Percentiles rank a stretch among this genome's conserved stretches.
Evolutionary conservation across 78 protist genomes (phyloP).

Genomic region (Dictyostelium discoideum): DNA sequence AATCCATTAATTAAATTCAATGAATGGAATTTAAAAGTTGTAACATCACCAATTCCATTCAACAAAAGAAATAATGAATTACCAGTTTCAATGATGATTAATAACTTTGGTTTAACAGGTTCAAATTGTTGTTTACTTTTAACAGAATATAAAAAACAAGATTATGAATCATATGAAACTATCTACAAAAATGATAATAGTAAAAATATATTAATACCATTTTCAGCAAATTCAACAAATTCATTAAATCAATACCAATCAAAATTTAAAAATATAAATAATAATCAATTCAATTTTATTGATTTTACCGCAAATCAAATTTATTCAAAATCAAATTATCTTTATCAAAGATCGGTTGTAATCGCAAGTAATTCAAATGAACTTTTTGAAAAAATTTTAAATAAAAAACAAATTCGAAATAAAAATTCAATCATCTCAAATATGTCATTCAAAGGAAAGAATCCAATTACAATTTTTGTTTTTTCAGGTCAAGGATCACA

Average conservation of each 20-base stretch:
- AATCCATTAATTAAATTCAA: slow-evolving; percentile 66
- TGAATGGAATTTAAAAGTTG: slow-evolving; percentile 53
- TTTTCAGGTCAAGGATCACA: slow-evolving; percentile 81
- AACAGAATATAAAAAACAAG: neutral
- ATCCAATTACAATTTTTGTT: slow-evolving; percentile 14
- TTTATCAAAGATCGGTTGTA: neutral
- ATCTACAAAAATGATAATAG: neutral
- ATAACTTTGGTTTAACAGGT: slow-evolving; percentile 87
- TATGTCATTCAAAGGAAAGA: neutral
- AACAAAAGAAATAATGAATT: neutral
- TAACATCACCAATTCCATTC: slow-evolving; percentile 28
- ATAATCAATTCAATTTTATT: neutral
- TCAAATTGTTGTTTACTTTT: slow-evolving; percentile 80
- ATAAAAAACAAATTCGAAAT: neutral
- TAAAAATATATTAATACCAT: neutral
- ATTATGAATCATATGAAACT: neutral
- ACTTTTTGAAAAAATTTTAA: neutral
- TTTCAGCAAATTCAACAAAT: neutral
- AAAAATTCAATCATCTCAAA: neutral
- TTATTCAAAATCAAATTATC: neutral
- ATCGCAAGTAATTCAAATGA: neutral
- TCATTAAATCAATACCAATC: neutral
- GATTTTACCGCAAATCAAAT: neutral
- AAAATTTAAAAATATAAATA: neutral
- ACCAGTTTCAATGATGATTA: slow-evolving; percentile 32